Percentiles rank a stretch among this genome's conserved stretches.
phyloP scores from a whole-genome alignment of 2,329 filamentous ascomycete genomes.

The Venturia pyrina region DNA sequence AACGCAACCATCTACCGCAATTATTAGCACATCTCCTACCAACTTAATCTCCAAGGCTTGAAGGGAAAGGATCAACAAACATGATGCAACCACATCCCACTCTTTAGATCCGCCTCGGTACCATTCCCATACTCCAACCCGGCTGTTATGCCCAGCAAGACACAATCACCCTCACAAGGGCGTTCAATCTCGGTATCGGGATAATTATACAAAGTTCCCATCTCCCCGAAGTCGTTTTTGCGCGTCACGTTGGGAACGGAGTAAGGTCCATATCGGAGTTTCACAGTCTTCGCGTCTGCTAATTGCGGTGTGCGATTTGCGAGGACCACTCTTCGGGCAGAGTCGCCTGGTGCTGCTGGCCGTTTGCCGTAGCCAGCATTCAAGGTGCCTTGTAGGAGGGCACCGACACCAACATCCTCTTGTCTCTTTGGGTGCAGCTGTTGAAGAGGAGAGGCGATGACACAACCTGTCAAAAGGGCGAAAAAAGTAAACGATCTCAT shows the following conservation, averaged over 20 bases:
- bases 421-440: background rate
- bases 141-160: background rate
- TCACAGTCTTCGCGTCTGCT: background rate
- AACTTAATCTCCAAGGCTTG: no score
- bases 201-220: background rate
- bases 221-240: background rate
- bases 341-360: background rate
- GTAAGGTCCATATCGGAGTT: background rate
- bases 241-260: background rate
- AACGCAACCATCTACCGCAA: no score
- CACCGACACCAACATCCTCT: background rate
- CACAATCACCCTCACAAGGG: slow-evolving; percentile 8
- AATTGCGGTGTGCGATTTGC: background rate
- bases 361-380: slow-evolving; percentile 3
- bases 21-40: no score
- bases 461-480: background rate
- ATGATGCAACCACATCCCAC: no score
- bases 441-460: background rate
- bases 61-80: no score
- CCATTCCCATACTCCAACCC: slow-evolving; percentile 11
- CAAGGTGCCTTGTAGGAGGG: background rate
- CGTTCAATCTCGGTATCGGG: background rate
- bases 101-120: no score
- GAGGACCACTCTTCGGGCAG: background rate
- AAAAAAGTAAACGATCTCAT: background rate